Percentiles rank a stretch among this genome's conserved stretches.
Evolutionary conservation across 140 eudicot species (phyloP).

Genomic region (Anethum foeniculum): DNA sequence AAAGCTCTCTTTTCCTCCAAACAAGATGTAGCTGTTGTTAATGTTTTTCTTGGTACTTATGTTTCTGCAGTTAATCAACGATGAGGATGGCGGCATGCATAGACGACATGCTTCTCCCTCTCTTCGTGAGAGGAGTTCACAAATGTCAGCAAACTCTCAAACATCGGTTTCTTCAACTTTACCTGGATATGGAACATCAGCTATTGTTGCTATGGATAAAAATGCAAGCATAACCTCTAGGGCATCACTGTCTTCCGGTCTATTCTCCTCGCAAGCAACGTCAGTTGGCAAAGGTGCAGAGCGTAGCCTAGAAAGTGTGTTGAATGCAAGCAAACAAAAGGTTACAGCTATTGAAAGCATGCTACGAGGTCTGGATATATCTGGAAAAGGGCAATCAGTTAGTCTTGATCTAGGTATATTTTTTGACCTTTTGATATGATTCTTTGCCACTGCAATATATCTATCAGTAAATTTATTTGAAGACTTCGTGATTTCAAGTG

Average conservation of each 20-base stretch:
- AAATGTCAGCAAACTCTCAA: constrained; percentile 37
- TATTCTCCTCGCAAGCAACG: constrained; percentile 56
- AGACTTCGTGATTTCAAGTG: constrained; percentile 10
- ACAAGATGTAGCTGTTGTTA: neutral
- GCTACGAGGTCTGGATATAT: constrained; percentile 75
- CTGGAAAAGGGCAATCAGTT: constrained; percentile 70
- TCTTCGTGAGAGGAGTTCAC: constrained; percentile 77
- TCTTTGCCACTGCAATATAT: neutral
- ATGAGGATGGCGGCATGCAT: constrained; percentile 90
- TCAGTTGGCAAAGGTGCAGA: constrained; percentile 47
- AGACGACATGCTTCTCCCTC: constrained; percentile 92
- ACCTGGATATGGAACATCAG: constrained; percentile 94
- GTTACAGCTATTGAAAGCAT: constrained; percentile 94
- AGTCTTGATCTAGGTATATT: constrained; percentile 86
- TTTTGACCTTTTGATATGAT: neutral
- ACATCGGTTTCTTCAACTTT: constrained; percentile 43
- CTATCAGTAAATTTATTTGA: too few species aligned
- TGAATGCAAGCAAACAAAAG: constrained; percentile 88
- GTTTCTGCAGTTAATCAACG: constrained; percentile 59
- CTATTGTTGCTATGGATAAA: constrained; percentile 96
- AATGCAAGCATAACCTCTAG: constrained; percentile 60
- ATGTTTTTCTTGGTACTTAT: neutral
- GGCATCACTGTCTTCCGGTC: constrained; percentile 64
- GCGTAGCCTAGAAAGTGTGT: constrained; percentile 85
- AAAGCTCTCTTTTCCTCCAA: neutral